Base-by-base conservation (phyloP, 306 rosid genomes). In the Dalbergia cultrata region DNA sequence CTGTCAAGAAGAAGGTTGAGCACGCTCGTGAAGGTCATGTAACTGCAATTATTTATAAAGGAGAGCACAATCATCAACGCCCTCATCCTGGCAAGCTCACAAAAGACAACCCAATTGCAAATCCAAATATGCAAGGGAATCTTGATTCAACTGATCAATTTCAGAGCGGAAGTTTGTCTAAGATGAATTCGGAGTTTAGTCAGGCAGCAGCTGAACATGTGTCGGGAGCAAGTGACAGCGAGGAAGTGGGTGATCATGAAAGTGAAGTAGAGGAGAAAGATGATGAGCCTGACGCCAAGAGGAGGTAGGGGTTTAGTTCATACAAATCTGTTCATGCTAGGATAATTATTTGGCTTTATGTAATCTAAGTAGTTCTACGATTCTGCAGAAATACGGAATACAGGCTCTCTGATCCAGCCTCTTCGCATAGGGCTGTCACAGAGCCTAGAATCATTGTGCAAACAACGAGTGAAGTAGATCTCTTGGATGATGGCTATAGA, bases 391-490 rank as follows among this genome's bases (percentile, higher is more conserved):
- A 75, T 57, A 85, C 87, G 16, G 94, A 93, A 80, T 79, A 65
- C 13, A 53, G 75, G 33, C 54, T n/a, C 75, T 34, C 90, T 1
- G 94, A 90, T 75, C 82, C 93, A 52, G 81, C 89, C 41, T 86
- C 90, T 76, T 89, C 97, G 16, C 95, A 90, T 69, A 89, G 87
- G 79, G 87, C 94, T 31, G 87, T 93, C 61, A 81, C 95, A 8
- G 97, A 93, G 86, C 89, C 97, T 37, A 89, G 92, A 82, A 91
- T 93, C 86, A 85, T 91, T 57, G 97, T 93, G 83, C 97, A 93
- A 89, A 93, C 97, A 22, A 93, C 93, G 21, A 91, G 97, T 44
- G 95, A 91, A 85, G 94, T 91, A 39, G 98, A 93, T 88, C 89
- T 93, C 63, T 82, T 90, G 64, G 98, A 91, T 52, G 98, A 93